Evolutionary conservation across 139 green algal genomes (phyloP), one percentile per base, ranked within the genome.

Genomic region (Diplosphaera chodatii): DNA sequence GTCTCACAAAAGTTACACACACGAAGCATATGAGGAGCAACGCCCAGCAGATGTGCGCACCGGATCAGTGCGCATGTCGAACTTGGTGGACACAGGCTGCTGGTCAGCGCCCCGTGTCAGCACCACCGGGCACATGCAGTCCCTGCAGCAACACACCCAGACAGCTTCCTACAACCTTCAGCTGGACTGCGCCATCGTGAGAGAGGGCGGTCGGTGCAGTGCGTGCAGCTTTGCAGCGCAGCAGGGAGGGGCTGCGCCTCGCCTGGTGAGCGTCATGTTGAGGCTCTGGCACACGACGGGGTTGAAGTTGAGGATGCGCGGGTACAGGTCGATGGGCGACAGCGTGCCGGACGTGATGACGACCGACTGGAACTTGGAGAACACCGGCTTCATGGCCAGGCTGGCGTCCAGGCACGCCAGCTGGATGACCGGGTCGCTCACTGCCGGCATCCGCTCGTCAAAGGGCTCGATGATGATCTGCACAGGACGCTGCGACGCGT

Each of bases 331-430:
- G 40, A 99, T 96, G 68, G 96, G 96, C 37, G 77, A 91, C 40
- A 99, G 89, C 3, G 96, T 99, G 71, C 96, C 95, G 32, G 79
- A 92, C 37, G 96, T 99, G 85, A 99, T 98, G 71, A 99, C 87
- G 28, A 98, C 95, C 1, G 75, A 88, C 83, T 97, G 91, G 81
- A 95, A 99, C 64, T 92, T 92, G 25, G 85, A 76, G 73, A 99
- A 97, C 20, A 98, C 89, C 2, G 96, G 94, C 62, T 84, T 83
- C 83, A 99, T 95, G 25, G 96, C 96, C 69, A 99, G 84, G 40
- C 80, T 92, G 48, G 96, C 93, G 78, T 99, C 95, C 80, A 99
- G 85, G 83, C 95, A 99, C 40, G 82, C 82, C 67, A 98, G 83
- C 87, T 93, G 90, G 56, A 98, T 84, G 23, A 99, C 91, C 18